phyloP scores from a whole-genome alignment of 768 basidiomycete genomes.

The Mycena galericulata region DNA sequence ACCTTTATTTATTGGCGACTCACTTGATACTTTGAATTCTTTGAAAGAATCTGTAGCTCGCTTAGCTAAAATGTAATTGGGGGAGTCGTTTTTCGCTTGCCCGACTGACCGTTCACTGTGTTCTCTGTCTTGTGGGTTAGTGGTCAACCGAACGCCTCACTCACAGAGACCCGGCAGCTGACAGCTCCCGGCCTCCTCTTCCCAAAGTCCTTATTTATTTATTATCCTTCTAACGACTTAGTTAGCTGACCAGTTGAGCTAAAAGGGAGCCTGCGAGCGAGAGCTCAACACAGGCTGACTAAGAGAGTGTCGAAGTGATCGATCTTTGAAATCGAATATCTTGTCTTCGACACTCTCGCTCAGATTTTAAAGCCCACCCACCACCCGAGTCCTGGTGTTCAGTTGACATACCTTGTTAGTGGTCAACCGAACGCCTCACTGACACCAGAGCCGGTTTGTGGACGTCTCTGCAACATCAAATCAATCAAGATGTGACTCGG shows the following conservation, averaged over 20 bases:
- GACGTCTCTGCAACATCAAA: too few relatives aligned
- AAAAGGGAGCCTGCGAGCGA: too few relatives aligned
- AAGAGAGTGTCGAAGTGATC: neutral
- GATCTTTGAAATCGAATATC: too few relatives aligned
- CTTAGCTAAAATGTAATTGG: slow-evolving; percentile 1
- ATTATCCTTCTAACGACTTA: neutral
- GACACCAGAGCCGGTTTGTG: too few relatives aligned
- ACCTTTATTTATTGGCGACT: slow-evolving; percentile 8
- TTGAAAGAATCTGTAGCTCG: neutral
- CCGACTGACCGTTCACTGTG: neutral
- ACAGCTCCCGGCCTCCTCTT: slow-evolving; percentile 2
- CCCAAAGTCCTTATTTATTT: neutral
- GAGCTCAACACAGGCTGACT: too few relatives aligned
- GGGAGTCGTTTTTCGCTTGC: neutral
- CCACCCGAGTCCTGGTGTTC: too few relatives aligned
- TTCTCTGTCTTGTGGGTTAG: neutral
- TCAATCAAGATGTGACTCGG: too few relatives aligned
- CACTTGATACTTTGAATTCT: neutral
- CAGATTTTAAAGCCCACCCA: too few relatives aligned
- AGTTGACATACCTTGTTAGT: neutral
- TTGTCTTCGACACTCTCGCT: too few relatives aligned
- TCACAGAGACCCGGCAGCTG: neutral
- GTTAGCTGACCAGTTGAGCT: neutral
- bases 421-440: neutral
- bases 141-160: neutral